phyloP scores from a whole-genome alignment of 805 yeast genomes.

The Zygoascus bituminiphila region DNA sequence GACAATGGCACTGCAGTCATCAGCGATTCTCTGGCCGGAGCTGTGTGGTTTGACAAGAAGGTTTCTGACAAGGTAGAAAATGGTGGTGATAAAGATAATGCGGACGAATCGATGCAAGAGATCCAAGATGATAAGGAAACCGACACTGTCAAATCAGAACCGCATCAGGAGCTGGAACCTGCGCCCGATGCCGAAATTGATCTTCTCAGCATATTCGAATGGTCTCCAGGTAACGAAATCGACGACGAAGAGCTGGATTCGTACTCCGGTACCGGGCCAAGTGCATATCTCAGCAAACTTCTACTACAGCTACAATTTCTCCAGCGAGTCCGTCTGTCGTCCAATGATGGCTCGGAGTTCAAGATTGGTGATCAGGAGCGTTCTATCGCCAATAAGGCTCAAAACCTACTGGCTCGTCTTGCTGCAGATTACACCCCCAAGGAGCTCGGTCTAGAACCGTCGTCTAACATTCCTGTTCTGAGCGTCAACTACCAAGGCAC shows the following conservation, averaged over 20 bases:
- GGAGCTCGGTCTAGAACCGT: conserved; percentile 18
- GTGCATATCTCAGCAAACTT: conserved; percentile 36
- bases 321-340: conserved; percentile 39
- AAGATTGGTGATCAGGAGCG: conserved; percentile 27
- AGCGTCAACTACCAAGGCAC: conserved; percentile 70
- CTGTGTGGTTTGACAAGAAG: conserved; percentile 29
- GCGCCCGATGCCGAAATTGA: conserved; percentile 14
- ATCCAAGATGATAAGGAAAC: conserved; percentile 15
- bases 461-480: conserved; percentile 52
- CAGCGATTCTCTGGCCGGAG: conserved; percentile 29
- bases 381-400: conserved; percentile 27
- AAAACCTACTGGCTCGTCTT: conserved; percentile 37
- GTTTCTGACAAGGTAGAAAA: neutral
- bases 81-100: conserved; percentile 6
- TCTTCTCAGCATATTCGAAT: conserved; percentile 34
- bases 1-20: conserved; percentile 54
- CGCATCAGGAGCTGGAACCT: neutral
- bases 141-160: conserved; percentile 8
- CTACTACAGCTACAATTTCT: conserved; percentile 42
- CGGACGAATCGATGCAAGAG: conserved; percentile 9
- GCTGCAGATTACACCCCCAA: conserved; percentile 27
- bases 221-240: conserved; percentile 43
- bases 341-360: conserved; percentile 20
- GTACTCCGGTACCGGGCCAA: conserved; percentile 35
- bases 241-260: conserved; percentile 48